phyloP scores from a whole-genome alignment of 2,329 filamentous ascomycete species.

The Neopestalotiopsis sp. region DNA sequence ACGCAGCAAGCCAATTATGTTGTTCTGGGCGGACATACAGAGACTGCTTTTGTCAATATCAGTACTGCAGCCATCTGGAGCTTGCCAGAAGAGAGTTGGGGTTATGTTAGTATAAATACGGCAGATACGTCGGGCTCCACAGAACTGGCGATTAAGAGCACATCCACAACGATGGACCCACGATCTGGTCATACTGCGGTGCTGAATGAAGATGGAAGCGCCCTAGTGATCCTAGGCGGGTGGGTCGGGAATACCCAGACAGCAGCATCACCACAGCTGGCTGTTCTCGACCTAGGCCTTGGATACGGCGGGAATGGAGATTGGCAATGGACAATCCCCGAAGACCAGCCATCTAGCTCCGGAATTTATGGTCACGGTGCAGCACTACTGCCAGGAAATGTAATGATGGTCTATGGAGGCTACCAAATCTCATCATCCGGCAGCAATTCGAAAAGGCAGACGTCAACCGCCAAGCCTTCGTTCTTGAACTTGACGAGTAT shows the following conservation, averaged over 20 bases:
- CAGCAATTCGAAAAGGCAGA: conserved; percentile 40
- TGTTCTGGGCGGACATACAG: conserved; percentile 84
- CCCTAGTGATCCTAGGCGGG: conserved; percentile 82
- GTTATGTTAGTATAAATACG: conserved; percentile 67
- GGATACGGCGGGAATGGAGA: conserved; percentile 73
- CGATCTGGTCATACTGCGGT: conserved; percentile 89
- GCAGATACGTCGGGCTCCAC: conserved; percentile 53
- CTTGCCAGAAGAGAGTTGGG: conserved; percentile 86
- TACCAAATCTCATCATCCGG: conserved; percentile 53
- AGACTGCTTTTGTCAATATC: conserved; percentile 89
- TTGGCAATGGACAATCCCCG: conserved; percentile 75
- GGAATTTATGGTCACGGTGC: conserved; percentile 70
- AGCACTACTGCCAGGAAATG: conserved; percentile 66
- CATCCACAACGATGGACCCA: conserved; percentile 65
- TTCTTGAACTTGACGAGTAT: conserved; percentile 66
- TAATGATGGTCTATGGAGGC: conserved; percentile 72
- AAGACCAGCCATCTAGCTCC: conserved; percentile 47
- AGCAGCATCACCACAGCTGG: conserved; percentile 82
- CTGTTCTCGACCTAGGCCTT: conserved; percentile 75
- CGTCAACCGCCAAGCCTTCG: conserved; percentile 33
- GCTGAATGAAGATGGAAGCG: conserved; percentile 76
- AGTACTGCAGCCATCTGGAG: conserved; percentile 87
- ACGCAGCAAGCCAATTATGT: conserved; percentile 81
- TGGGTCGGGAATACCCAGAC: conserved; percentile 86
- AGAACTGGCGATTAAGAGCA: conserved; percentile 61